phyloP scores from a whole-genome alignment of 352 stramenopile genomes.

The Pythium myriotylum region DNA sequence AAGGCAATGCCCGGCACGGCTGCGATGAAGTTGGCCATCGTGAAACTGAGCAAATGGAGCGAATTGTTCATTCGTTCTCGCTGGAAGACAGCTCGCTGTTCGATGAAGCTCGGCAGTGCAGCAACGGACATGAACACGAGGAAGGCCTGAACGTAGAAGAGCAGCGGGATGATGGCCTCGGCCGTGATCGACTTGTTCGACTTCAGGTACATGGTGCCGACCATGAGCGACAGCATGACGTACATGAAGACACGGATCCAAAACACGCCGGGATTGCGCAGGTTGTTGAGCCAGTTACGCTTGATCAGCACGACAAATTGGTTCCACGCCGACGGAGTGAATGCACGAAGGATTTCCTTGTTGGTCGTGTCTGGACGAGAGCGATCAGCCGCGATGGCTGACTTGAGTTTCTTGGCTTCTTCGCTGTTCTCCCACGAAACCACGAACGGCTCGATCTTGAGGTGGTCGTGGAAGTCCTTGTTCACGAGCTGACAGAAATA shows the following conservation, averaged over 20 bases:
- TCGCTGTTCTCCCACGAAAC: conserved; percentile 33
- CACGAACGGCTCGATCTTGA: conserved; percentile 39
- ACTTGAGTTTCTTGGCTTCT: conserved; percentile 32
- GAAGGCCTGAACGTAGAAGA: conserved; percentile 91
- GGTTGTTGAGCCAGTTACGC: conserved; percentile 62
- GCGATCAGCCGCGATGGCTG: conserved; percentile 39
- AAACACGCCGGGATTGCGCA: conserved; percentile 71
- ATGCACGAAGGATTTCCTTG: conserved; percentile 38
- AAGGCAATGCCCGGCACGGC: conserved; percentile 63
- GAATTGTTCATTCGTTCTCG: conserved; percentile 84
- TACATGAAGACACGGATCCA: conserved; percentile 87
- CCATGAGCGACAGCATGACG: conserved; percentile 67
- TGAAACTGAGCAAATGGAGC: conserved; percentile 76
- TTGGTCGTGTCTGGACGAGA: conserved; percentile 30
- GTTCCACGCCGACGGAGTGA: conserved; percentile 41
- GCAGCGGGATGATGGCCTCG: conserved; percentile 51
- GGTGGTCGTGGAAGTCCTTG: conserved; percentile 51
- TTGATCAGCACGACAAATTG: conserved; percentile 63
- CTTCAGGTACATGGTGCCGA: conserved; percentile 73
- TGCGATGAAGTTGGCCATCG: conserved; percentile 71
- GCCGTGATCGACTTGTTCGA: conserved; percentile 42
- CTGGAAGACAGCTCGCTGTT: conserved; percentile 83
- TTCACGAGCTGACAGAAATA: conserved; percentile 71
- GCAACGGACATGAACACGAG: conserved; percentile 92
- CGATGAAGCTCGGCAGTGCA: conserved; percentile 81